Conservation (phyloP, 2,329 filamentous ascomycete genomes). For the Arthrobotrys musiformis region DNA sequence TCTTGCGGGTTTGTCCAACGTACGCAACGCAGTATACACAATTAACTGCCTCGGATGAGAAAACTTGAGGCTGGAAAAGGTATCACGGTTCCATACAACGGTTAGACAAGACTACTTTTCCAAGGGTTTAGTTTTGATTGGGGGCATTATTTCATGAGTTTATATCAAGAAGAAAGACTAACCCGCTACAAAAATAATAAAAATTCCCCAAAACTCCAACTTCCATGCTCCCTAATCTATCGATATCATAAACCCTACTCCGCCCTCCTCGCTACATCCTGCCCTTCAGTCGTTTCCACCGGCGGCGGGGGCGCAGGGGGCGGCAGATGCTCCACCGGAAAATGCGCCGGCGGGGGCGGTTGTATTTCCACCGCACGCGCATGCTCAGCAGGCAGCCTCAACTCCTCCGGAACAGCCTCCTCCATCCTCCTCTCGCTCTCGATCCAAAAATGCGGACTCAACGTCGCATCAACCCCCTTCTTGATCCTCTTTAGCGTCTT, state of each 20-base stretch:
- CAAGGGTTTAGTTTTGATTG: not conserved
- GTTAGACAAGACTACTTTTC: not conserved
- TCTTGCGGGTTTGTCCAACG: not conserved
- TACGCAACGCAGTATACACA: not conserved
- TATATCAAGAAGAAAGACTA: not conserved
- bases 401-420: conserved; percentile 38
- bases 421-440: conserved; percentile 40
- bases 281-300: not conserved
- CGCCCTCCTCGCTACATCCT: not conserved
- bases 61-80: not conserved
- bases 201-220: not conserved
- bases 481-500: conserved; percentile 17
- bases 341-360: not conserved
- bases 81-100: not conserved
- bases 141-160: not conserved
- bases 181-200: not conserved
- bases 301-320: not conserved
- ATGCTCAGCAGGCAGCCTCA: conserved; percentile 7
- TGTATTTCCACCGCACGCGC: too few species aligned
- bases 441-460: conserved; percentile 43
- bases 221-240: not conserved
- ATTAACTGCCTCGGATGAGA: not conserved
- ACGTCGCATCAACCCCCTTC: conserved; percentile 24
- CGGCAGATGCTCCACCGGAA: conserved; percentile 11
- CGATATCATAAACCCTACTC: not conserved